A percentile compares a stretch with the other conserved stretches of the same genome.
phyloP scores from a whole-genome alignment of 305 asterid genomes.

The Solanum hybrid region DNA sequence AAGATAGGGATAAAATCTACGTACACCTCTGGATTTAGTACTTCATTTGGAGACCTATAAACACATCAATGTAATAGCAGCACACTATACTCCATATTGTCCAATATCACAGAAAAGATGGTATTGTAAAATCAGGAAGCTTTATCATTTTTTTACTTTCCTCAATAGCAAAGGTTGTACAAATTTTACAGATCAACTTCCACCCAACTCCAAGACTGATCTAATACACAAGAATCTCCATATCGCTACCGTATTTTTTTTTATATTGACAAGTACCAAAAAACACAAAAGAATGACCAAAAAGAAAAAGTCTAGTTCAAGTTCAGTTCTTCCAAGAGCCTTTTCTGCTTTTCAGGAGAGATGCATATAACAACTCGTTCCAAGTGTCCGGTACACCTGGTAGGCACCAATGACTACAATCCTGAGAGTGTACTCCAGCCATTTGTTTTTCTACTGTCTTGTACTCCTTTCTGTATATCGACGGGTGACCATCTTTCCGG shows the following conservation, averaged over 20 bases:
- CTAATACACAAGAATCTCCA: not conserved
- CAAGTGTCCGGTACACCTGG: conserved; percentile 95
- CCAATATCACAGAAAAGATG: not conserved
- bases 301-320: not conserved
- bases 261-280: not conserved
- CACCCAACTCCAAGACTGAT: not conserved
- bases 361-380: conserved; percentile 73
- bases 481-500: conserved; percentile 84
- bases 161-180: not conserved
- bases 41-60: not conserved
- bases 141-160: not conserved
- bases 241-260: not conserved
- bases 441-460: conserved; percentile 28
- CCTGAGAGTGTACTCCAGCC: conserved; percentile 44
- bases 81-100: not conserved
- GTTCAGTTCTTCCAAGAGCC: conserved; percentile 42
- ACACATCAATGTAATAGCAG: not conserved
- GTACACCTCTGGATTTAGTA: not conserved
- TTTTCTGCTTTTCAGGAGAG: conserved; percentile 42
- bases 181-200: not conserved
- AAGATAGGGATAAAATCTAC: no score
- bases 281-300: not conserved
- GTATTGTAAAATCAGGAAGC: not conserved
- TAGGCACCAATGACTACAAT: conserved; percentile 96
- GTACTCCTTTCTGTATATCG: conserved; percentile 60